phyloP scores from a whole-genome alignment of 1,284 basidiomycete species.

The Sutorius eximius region DNA sequence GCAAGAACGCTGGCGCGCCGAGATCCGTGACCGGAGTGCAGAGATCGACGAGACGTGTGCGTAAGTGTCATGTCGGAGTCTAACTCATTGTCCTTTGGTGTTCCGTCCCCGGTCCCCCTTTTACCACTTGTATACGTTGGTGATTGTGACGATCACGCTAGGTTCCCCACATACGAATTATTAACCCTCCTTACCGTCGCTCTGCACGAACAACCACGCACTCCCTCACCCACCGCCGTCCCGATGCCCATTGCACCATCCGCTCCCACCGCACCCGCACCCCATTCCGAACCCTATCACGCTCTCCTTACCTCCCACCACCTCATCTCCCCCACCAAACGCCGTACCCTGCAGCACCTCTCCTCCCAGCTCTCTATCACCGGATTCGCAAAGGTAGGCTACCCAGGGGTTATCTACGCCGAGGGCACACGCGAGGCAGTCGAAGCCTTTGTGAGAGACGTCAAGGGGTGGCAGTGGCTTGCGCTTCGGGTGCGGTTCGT shows the following conservation, averaged over 20 bases:
- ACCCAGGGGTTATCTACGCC: slow-evolving; percentile 73
- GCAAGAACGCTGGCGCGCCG: background rate
- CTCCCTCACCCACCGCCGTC: background rate
- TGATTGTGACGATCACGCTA: background rate
- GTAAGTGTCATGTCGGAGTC: background rate
- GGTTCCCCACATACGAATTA: background rate
- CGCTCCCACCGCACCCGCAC: background rate
- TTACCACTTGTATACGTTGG: background rate
- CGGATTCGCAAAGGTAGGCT: slow-evolving; percentile 73
- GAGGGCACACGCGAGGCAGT: slow-evolving; percentile 53
- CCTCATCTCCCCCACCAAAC: slow-evolving; percentile 67
- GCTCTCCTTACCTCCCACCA: slow-evolving; percentile 43
- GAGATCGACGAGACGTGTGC: background rate
- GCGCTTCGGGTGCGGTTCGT: background rate
- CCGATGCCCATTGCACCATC: background rate
- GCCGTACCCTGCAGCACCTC: slow-evolving; percentile 62
- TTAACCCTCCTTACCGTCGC: background rate
- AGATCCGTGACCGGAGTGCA: background rate
- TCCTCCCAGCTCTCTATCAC: slow-evolving; percentile 51
- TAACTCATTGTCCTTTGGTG: background rate
- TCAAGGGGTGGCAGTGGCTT: background rate
- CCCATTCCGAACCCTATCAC: background rate
- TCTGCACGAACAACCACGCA: background rate
- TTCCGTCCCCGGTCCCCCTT: background rate
- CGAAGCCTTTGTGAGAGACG: slow-evolving; percentile 54